These are phyloP conservation scores for Sisymbrium irio DNA, from an alignment of 345 rosid species.

Conservation along the genomic window DNA sequence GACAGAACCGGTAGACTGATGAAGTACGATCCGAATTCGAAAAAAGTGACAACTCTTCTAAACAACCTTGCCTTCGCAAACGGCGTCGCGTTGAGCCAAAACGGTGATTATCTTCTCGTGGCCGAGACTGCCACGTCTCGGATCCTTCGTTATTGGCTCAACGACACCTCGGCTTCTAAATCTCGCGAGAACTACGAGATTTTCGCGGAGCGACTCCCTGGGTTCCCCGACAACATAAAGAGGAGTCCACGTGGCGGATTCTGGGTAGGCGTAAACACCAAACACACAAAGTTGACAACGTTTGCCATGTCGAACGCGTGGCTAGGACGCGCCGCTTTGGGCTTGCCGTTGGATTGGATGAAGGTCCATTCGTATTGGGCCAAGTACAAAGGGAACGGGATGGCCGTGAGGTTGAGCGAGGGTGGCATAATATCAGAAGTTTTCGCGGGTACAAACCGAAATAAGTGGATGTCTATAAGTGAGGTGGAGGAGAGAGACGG, in stretches of 20 bases:
- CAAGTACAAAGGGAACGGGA: conserved; percentile 46
- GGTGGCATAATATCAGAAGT: conserved; percentile 51
- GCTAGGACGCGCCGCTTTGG: conserved; percentile 48
- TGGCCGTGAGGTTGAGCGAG: conserved; percentile 65
- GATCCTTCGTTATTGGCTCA: conserved; percentile 49
- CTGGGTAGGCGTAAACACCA: conserved; percentile 66
- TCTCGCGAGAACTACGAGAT: conserved; percentile 29
- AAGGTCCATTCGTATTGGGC: conserved; percentile 38
- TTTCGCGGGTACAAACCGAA: conserved; percentile 36
- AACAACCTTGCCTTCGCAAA: conserved; percentile 54
- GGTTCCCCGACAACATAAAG: conserved; percentile 72
- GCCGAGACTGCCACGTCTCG: conserved; percentile 48
- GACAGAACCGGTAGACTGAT: conserved; percentile 66
- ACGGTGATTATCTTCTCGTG: conserved; percentile 45
- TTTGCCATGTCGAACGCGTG: conserved; percentile 42
- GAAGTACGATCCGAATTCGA: conserved; percentile 51
- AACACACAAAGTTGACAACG: conserved; percentile 34
- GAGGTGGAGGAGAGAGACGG: conserved; percentile 59
- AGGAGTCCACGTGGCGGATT: conserved; percentile 59
- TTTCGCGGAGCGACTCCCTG: conserved; percentile 48
- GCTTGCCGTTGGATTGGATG: conserved; percentile 43
- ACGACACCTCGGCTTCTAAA: conserved; percentile 20
- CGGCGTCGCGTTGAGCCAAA: conserved; percentile 49
- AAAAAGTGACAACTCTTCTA: conserved; percentile 43
- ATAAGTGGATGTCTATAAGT: conserved; percentile 48